These are phyloP conservation scores for Pseudocercospora cruenta DNA, from an alignment of 2,329 filamentous ascomycete species.

Conservation along the genomic window DNA sequence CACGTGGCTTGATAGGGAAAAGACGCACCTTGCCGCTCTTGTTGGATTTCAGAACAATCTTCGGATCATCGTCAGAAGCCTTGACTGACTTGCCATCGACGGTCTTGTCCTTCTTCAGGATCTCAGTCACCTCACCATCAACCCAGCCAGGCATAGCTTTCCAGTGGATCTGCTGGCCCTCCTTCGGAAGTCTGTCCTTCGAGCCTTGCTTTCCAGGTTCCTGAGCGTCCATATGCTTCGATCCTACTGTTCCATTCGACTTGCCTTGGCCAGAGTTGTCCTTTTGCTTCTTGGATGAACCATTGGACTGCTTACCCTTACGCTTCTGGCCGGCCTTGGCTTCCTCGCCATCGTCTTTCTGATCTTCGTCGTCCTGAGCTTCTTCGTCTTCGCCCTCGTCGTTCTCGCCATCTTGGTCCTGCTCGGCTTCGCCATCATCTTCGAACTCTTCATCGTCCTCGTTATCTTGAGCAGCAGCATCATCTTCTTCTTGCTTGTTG, in stretches of 20 bases:
- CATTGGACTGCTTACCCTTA: constrained; percentile 23
- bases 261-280: constrained; percentile 28
- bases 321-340: constrained; percentile 28
- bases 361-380: constrained; percentile 38
- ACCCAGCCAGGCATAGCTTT: constrained; percentile 45
- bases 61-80: constrained; percentile 48
- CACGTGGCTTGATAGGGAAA: neutral
- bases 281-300: constrained; percentile 42
- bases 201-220: constrained; percentile 39
- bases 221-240: constrained; percentile 38
- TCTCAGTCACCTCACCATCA: constrained; percentile 48
- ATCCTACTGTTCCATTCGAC: constrained; percentile 29
- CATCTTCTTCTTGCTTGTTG: constrained; percentile 23
- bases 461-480: constrained; percentile 36
- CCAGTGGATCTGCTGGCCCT: constrained; percentile 49
- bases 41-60: constrained; percentile 46
- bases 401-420: constrained; percentile 26
- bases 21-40: constrained; percentile 42
- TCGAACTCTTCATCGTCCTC: constrained; percentile 35
- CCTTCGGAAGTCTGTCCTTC: constrained; percentile 43
- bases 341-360: constrained; percentile 20
- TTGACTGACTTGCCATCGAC: constrained; percentile 49
- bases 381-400: constrained; percentile 30
- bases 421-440: constrained; percentile 38
- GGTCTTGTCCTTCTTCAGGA: constrained; percentile 45